Base-by-base conservation (phyloP, 1,284 basidiomycete genomes). In the Omphalotus olearius region DNA sequence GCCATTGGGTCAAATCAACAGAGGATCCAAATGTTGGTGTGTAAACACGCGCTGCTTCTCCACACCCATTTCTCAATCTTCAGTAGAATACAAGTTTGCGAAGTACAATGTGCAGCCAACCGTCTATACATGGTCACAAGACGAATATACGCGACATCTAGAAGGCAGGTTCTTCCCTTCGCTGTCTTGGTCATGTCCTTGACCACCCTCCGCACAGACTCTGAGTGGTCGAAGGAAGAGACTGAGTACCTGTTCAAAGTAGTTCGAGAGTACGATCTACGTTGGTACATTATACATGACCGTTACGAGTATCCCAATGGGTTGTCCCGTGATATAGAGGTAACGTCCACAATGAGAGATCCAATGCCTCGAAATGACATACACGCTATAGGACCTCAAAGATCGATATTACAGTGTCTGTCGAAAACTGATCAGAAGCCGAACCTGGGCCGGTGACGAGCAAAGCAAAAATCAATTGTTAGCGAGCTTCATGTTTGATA, bases 351-450 rank as follows among this genome's bases (percentile, higher is more conserved):
- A 14, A 30, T 28, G 26, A 18, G 28, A 33, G 30, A 37, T 40
- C 14, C 23, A 13, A 33, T 13, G 30, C 3, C 9, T 33, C 9
- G 7, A 33, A 33, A 10, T 33, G 30, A 33, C 30, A 2, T 33
- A 13, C 3, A 10, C 13, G 7, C 30, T 9, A 9, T 64, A 97
- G 91, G 95, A 98, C 56, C 71, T 99, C 62, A 98, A 99, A 73
- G 91, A 93, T 56, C 76, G 97, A 33, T 99, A 99, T 65, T 98
- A 91, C 64, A 86, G 90, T 48, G 88, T 97, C 18, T 97, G 93
- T 65, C 82, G 96, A 30, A 88, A 91, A 52, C 79, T 99, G 18
- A 79, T 98, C 33, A 79, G 92, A 42, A 91, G 83, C 55, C 76
- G 93, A 38, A 90, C 92, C 11, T 89, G 85, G 84, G 72, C 82